These are phyloP conservation scores for Pseudonitzschia delicatissima DNA, from an alignment of 108 stramenopile genomes.

Conservation along the genomic window DNA sequence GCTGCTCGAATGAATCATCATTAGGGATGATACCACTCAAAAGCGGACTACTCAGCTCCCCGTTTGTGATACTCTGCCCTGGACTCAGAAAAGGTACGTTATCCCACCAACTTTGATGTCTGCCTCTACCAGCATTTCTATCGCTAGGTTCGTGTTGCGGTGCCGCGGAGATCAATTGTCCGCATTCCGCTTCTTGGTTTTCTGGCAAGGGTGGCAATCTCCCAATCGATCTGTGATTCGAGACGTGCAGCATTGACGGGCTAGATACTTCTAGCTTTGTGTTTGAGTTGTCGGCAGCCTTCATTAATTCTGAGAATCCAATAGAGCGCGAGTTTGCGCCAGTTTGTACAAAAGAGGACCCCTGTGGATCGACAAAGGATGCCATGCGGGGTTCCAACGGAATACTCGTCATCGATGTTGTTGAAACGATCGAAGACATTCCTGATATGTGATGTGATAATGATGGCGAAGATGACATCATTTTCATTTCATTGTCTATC, in stretches of 20 bases:
- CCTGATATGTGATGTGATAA: background rate
- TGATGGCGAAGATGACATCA: slow-evolving; percentile 5
- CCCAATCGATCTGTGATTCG: background rate
- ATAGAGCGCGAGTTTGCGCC: background rate
- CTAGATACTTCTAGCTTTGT: background rate
- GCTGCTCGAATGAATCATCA: background rate
- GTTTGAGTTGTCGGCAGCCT: slow-evolving; percentile 40
- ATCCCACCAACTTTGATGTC: background rate
- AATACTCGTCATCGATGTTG: background rate
- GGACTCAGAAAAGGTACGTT: background rate
- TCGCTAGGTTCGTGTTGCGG: background rate
- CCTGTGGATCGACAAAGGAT: too few relatives aligned
- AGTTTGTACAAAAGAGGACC: too few relatives aligned
- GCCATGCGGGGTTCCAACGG: background rate
- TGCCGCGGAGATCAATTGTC: slow-evolving; percentile 23
- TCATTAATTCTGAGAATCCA: slow-evolving; percentile 46
- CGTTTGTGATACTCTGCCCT: background rate
- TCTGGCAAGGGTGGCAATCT: slow-evolving; percentile 18
- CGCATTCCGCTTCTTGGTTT: slow-evolving; percentile 10
- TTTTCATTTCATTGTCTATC: background rate
- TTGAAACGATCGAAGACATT: slow-evolving; percentile 14
- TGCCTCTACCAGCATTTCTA: background rate
- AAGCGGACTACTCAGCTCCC: background rate
- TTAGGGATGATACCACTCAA: background rate
- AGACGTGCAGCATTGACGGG: background rate